A percentile compares a stretch with the other conserved stretches of the same genome.
Conservation (phyloP, 2,329 filamentous ascomycete species). For the Aspergillus brasiliensis region DNA sequence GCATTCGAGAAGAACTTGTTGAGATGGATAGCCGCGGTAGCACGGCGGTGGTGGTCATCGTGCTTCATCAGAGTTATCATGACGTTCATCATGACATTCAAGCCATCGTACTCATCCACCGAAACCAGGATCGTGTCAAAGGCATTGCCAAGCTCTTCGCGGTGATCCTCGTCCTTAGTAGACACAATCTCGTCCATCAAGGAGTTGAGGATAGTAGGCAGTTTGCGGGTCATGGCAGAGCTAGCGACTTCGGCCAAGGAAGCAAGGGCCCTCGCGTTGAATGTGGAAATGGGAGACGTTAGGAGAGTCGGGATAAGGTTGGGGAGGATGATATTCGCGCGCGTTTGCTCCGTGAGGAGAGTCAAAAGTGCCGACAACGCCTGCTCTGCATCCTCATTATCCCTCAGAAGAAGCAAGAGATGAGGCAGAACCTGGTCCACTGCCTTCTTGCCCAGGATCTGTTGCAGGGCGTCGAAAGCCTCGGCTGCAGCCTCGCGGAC, state of each 20-base stretch:
- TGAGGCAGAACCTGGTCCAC: constrained; percentile 94
- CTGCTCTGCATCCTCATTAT: constrained; percentile 84
- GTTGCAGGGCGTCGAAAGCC: constrained; percentile 92
- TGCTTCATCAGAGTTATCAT: constrained; percentile 87
- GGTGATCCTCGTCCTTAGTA: constrained; percentile 72
- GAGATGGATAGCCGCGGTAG: constrained; percentile 75
- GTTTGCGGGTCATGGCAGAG: constrained; percentile 82
- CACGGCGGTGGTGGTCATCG: constrained; percentile 83
- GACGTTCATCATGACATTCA: constrained; percentile 94
- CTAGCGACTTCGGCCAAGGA: constrained; percentile 91
- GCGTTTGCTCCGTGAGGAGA: constrained; percentile 86
- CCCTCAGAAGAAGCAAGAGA: constrained; percentile 84
- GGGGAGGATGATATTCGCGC: constrained; percentile 94
- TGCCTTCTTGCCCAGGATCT: constrained; percentile 88
- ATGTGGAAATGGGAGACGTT: constrained; percentile 83
- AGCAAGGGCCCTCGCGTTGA: constrained; percentile 92
- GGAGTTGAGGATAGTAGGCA: constrained; percentile 88
- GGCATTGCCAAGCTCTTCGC: constrained; percentile 71
- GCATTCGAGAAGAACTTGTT: constrained; percentile 81
- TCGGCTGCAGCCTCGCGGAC: constrained; percentile 95
- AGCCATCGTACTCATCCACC: constrained; percentile 92
- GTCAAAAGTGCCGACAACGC: constrained; percentile 91
- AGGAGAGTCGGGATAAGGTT: constrained; percentile 94
- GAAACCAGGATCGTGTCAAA: constrained; percentile 90
- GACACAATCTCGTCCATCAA: constrained; percentile 88